These are phyloP conservation scores for Nicotiana knightiana DNA, from an alignment of 257 asterid species.

Conservation along the genomic window DNA sequence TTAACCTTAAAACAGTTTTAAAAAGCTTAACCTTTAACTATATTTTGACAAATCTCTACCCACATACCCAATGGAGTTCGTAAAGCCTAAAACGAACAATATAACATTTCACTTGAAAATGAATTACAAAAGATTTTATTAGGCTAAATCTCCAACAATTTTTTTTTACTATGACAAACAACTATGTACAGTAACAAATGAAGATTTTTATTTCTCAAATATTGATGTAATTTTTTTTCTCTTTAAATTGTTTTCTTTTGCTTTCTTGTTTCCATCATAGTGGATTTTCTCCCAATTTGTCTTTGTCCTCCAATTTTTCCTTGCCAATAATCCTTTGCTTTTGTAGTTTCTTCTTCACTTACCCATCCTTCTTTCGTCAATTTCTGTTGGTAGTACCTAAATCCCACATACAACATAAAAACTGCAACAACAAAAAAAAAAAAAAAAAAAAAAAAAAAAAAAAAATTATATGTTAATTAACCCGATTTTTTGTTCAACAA, in stretches of 20 bases:
- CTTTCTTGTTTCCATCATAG: conserved; percentile 21
- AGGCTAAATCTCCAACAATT: neutral
- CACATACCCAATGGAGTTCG: no score
- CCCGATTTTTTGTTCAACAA: neutral
- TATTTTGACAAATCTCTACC: no score
- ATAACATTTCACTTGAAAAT: neutral
- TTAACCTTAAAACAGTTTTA: no score
- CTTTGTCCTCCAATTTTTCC: conserved; percentile 16
- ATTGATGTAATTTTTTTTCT: neutral
- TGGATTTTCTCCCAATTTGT: conserved; percentile 21
- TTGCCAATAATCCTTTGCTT: conserved; percentile 13
- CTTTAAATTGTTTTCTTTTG: conserved; percentile 38
- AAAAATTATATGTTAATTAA: no score
- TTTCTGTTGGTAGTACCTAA: conserved; percentile 64
- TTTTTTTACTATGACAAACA: neutral
- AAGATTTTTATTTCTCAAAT: neutral
- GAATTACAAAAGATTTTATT: neutral
- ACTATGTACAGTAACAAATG: neutral
- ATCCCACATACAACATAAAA: conserved; percentile 83
- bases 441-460: no score
- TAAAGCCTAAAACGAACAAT: neutral
- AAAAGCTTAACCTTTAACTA: no score
- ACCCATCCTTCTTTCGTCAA: conserved; percentile 34
- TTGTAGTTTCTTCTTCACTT: neutral
- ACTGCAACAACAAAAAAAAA: conserved; percentile 34